These are phyloP conservation scores for Colletotrichum sojae DNA, from an alignment of 2,329 filamentous ascomycete genomes.

Conservation along the genomic window DNA sequence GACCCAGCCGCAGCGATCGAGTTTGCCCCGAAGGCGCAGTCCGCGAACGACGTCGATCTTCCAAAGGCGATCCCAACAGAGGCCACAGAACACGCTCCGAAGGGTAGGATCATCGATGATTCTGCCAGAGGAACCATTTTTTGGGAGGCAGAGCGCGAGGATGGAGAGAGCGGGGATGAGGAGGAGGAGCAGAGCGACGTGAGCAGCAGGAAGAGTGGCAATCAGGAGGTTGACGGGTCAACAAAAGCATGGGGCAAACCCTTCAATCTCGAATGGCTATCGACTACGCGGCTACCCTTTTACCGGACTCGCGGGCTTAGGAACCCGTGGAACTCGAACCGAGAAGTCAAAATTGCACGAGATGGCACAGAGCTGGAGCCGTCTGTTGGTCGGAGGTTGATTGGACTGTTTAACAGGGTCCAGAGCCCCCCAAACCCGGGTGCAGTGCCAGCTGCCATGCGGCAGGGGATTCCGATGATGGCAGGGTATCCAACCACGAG, in stretches of 20 bases:
- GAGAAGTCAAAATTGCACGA: constrained; percentile 95
- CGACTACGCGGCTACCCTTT: constrained; percentile 86
- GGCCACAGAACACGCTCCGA: constrained; percentile 82
- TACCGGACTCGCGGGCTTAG: constrained; percentile 88
- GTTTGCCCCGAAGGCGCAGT: constrained; percentile 76
- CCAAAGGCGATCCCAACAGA: constrained; percentile 86
- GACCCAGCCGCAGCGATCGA: constrained; percentile 79
- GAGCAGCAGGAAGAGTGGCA: constrained; percentile 50
- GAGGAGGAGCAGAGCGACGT: constrained; percentile 58
- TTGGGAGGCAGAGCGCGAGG: constrained; percentile 85
- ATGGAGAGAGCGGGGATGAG: constrained; percentile 59
- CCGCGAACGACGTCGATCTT: constrained; percentile 73
- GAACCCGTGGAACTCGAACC: constrained; percentile 95
- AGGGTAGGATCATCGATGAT: constrained; percentile 91
- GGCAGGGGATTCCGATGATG: constrained; percentile 52
- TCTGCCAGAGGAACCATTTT: constrained; percentile 96
- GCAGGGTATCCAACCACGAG: constrained; percentile 56
- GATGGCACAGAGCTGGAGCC: constrained; percentile 96
- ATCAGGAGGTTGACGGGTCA: constrained; percentile 59
- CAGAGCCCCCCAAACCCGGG: constrained; percentile 54
- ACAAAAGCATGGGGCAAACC: constrained; percentile 88
- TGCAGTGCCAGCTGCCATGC: constrained; percentile 47
- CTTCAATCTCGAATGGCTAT: constrained; percentile 92
- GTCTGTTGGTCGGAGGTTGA: constrained; percentile 79
- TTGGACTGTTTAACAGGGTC: constrained; percentile 81